A percentile compares a stretch with the other conserved stretches of the same genome.
Evolutionary conservation across 106 monocot species (phyloP).

Genomic region (Narthecium ossifragum): DNA sequence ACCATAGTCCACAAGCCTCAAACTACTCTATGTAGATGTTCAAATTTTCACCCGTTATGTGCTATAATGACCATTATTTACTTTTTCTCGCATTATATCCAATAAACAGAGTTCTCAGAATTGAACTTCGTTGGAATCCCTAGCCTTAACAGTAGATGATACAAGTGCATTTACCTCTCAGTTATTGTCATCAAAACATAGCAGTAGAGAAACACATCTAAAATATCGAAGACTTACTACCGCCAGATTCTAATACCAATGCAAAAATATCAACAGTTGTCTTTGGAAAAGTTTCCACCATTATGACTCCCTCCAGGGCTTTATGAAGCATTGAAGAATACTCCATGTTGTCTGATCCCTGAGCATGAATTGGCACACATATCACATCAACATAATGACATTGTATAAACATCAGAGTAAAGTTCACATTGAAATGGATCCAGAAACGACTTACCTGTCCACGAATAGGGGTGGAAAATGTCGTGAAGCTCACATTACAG

Average conservation of each 20-base stretch:
- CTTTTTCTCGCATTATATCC: too few relatives aligned
- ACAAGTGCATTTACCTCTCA: too few relatives aligned
- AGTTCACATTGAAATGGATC: too few relatives aligned
- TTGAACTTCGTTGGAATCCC: too few relatives aligned
- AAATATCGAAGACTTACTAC: constrained; percentile 78
- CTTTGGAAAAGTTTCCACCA: constrained; percentile 83
- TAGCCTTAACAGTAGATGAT: too few relatives aligned
- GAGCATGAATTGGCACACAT: constrained; percentile 7
- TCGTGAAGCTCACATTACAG: constrained; percentile 84
- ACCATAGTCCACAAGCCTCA: too few relatives aligned
- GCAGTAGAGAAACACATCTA: too few relatives aligned
- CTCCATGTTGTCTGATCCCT: constrained; percentile 82
- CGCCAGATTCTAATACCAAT: constrained; percentile 94
- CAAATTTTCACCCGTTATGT: too few relatives aligned
- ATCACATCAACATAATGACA: neutral
- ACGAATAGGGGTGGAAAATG: constrained; percentile 70
- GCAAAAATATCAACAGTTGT: constrained; percentile 98
- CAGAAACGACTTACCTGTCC: constrained; percentile 47
- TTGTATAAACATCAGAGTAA: neutral
- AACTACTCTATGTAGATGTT: too few relatives aligned
- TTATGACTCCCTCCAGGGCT: constrained; percentile 89
- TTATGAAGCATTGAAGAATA: constrained; percentile 88
- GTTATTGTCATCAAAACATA: too few relatives aligned
- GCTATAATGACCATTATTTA: too few relatives aligned
- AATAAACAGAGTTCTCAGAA: too few relatives aligned